Percentiles rank a stretch among this genome's conserved stretches.
Conservation (phyloP, 441 rosid genomes). For the Aleurites moluccanus region DNA sequence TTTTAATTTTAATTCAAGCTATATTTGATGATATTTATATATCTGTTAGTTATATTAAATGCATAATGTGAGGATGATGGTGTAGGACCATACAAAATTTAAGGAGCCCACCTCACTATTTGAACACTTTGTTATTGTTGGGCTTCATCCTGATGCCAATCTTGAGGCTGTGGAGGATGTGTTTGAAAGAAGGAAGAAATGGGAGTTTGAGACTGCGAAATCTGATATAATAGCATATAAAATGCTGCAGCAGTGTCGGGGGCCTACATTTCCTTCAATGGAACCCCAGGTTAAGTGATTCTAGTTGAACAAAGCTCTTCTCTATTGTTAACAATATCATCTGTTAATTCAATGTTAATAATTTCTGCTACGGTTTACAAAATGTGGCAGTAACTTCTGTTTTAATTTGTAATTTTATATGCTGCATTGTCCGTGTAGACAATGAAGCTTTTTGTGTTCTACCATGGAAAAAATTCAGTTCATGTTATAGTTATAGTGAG, state of each 20-base stretch:
- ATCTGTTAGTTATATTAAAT: conserved; percentile 9
- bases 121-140: conserved; percentile 86
- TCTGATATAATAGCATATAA: conserved; percentile 56
- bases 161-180: conserved; percentile 84
- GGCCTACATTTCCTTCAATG: conserved; percentile 65
- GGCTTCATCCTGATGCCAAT: conserved; percentile 85
- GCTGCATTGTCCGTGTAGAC: conserved; percentile 7
- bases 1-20: background rate
- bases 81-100: conserved; percentile 63
- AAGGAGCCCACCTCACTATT: conserved; percentile 82
- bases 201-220: conserved; percentile 70
- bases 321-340: conserved; percentile 9
- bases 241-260: conserved; percentile 44
- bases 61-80: conserved; percentile 25
- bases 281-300: conserved; percentile 76
- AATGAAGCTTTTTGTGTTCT: background rate
- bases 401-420: background rate
- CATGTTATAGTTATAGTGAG: background rate
- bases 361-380: conserved; percentile 9
- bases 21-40: background rate
- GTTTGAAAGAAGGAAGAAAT: conserved; percentile 71
- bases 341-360: background rate
- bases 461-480: background rate
- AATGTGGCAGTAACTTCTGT: background rate
- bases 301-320: conserved; percentile 8